These are phyloP conservation scores for Sarocladium oryzae DNA, from an alignment of 2,329 filamentous ascomycete genomes.

Conservation along the genomic window DNA sequence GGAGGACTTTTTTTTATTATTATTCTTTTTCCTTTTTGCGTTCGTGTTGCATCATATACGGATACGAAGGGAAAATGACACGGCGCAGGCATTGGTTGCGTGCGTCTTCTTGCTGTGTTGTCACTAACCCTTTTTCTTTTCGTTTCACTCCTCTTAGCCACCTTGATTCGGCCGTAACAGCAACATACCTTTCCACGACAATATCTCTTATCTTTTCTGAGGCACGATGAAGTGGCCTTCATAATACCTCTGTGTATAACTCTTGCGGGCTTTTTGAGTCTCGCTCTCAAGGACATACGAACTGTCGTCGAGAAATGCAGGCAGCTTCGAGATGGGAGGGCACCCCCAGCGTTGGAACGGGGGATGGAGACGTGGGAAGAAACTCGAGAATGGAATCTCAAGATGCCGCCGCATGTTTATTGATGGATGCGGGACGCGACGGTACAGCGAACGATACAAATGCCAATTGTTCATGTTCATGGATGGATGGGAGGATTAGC, in stretches of 20 bases:
- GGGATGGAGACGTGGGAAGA: no score
- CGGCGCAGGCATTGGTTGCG: conserved; percentile 3
- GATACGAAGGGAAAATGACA: not conserved
- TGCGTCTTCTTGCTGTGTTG: not conserved
- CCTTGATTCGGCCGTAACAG: no score
- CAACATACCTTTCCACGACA: no score
- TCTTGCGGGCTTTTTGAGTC: not conserved
- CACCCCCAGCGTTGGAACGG: no score
- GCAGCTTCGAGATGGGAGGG: no score
- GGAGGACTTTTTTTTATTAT: not conserved
- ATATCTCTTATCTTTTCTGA: not conserved
- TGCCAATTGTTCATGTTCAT: not conserved
- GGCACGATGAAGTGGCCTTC: not conserved
- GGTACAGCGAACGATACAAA: not conserved
- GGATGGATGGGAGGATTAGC: no score
- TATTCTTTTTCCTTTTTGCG: not conserved
- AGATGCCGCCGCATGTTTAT: not conserved
- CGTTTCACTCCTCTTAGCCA: no score
- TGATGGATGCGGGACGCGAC: not conserved
- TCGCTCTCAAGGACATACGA: no score
- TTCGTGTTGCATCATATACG: conserved; percentile 4
- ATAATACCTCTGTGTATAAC: not conserved
- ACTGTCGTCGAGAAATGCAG: no score
- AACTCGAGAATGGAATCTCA: no score
- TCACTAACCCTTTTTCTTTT: not conserved